A percentile compares a stretch with the other conserved stretches of the same genome.
phyloP scores from a whole-genome alignment of 2,329 filamentous ascomycete genomes.

The Xylariaceae sp. region DNA sequence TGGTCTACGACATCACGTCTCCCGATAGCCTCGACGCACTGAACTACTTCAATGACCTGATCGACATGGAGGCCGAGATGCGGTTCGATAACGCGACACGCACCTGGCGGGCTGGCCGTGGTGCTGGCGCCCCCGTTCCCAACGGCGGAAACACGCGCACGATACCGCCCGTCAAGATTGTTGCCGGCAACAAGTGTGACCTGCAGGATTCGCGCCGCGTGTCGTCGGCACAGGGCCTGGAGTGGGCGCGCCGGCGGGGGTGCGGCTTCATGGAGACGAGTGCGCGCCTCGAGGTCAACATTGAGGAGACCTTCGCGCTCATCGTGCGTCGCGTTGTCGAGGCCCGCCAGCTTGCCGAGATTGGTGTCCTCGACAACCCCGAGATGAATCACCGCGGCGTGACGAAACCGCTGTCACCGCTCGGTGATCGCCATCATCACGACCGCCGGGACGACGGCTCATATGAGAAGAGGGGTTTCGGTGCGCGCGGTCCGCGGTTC shows the following conservation, averaged over 20 bases:
- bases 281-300: slow-evolving; percentile 77
- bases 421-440: slow-evolving; percentile 34
- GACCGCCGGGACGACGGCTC: slow-evolving; percentile 18
- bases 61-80: slow-evolving; percentile 74
- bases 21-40: slow-evolving; percentile 62
- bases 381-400: slow-evolving; percentile 47
- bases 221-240: slow-evolving; percentile 62
- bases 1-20: slow-evolving; percentile 83
- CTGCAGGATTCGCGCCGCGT: slow-evolving; percentile 64
- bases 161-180: slow-evolving; percentile 72
- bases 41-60: slow-evolving; percentile 74
- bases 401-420: slow-evolving; percentile 53
- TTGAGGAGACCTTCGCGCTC: slow-evolving; percentile 80
- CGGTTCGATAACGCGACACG: slow-evolving; percentile 56
- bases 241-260: slow-evolving; percentile 66
- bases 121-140: slow-evolving; percentile 15
- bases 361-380: slow-evolving; percentile 40
- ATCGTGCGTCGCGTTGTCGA: slow-evolving; percentile 59
- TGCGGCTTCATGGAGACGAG: slow-evolving; percentile 91
- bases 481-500: slow-evolving; percentile 37
- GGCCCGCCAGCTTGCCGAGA: slow-evolving; percentile 46
- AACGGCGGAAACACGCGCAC: slow-evolving; percentile 39
- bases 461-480: slow-evolving; percentile 37
- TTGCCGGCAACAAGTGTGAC: slow-evolving; percentile 84
- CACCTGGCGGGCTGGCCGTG: slow-evolving; percentile 41